Percentiles rank a stretch among this genome's conserved stretches.
phyloP scores from a whole-genome alignment of 345 rosid species.

The Moricandia moricandioides region DNA sequence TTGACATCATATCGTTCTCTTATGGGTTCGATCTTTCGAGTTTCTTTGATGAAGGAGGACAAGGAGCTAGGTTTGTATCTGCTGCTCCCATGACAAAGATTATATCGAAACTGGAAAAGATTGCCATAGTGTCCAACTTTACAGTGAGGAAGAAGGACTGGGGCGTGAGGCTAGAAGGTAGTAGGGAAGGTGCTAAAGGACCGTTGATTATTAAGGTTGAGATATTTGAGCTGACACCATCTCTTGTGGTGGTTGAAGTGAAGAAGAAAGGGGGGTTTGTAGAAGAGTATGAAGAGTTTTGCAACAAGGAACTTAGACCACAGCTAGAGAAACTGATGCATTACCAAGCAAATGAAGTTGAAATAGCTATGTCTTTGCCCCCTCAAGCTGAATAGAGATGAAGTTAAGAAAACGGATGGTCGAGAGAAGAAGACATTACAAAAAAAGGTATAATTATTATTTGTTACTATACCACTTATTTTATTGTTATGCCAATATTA shows the following conservation, averaged over 20 bases:
- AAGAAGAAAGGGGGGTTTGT: conserved; percentile 91
- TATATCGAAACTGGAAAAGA: conserved; percentile 63
- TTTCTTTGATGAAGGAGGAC: conserved; percentile 63
- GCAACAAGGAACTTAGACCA: conserved; percentile 71
- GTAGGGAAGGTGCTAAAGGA: conserved; percentile 64
- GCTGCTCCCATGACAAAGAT: conserved; percentile 60
- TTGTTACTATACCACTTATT: conserved; percentile 5
- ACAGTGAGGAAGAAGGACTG: conserved; percentile 73
- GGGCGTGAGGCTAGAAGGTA: conserved; percentile 68
- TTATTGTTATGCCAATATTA: conserved; percentile 2
- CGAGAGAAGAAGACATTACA: conserved; percentile 32
- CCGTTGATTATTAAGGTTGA: conserved; percentile 59
- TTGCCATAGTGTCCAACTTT: conserved; percentile 53
- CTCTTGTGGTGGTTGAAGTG: conserved; percentile 76
- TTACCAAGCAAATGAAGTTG: conserved; percentile 43
- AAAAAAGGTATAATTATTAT: conserved; percentile 20
- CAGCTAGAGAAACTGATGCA: conserved; percentile 63
- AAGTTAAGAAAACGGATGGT: conserved; percentile 21
- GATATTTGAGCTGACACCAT: conserved; percentile 58
- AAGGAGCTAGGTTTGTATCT: conserved; percentile 55
- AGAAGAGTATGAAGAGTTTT: conserved; percentile 87
- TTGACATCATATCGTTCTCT: conserved; percentile 82
- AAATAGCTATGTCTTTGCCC: conserved; percentile 42
- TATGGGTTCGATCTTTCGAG: conserved; percentile 69
- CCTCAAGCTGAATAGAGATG: conserved; percentile 55